These are phyloP conservation scores for Veloporphyrellus conicus DNA, from an alignment of 1,284 basidiomycete genomes.

Conservation along the genomic window DNA sequence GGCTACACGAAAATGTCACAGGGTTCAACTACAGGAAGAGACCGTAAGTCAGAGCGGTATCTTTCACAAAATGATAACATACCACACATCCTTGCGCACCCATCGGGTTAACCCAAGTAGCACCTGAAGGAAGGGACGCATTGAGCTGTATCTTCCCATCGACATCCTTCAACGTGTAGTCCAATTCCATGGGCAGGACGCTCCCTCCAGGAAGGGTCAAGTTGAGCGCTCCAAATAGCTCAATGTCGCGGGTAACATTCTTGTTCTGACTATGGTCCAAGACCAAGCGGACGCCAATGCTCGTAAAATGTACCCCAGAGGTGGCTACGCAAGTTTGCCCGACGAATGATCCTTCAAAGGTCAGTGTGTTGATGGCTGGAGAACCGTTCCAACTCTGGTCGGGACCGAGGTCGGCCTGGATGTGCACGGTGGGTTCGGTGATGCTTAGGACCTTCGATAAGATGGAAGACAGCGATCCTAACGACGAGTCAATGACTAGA, in stretches of 20 bases:
- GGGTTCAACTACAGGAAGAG: constrained; percentile 2
- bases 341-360: constrained; percentile 4
- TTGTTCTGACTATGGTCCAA: not conserved
- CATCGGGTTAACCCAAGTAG: constrained; percentile 7
- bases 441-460: constrained; percentile 2
- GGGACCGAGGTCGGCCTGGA: constrained; percentile 3
- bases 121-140: constrained; percentile 5
- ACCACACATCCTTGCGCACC: constrained; percentile 10
- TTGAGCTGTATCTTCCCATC: not conserved
- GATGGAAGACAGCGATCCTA: constrained; percentile 2
- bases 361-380: not conserved
- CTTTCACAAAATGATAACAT: not conserved
- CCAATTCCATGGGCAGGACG: constrained; percentile 5
- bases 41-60: not conserved
- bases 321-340: not conserved
- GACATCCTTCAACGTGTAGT: constrained; percentile 6
- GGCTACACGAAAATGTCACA: constrained; percentile 1
- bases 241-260: not conserved
- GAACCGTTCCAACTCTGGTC: constrained; percentile 3
- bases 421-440: not conserved
- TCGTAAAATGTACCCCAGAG: constrained; percentile 5
- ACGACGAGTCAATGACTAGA: constrained; percentile 3
- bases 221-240: constrained; percentile 3
- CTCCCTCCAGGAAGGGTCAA: constrained; percentile 2
- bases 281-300: not conserved